Evolutionary conservation across 2,329 filamentous ascomycete genomes (phyloP), one percentile per base, ranked within the genome.

Genomic region (Colletotrichum eleusines): DNA sequence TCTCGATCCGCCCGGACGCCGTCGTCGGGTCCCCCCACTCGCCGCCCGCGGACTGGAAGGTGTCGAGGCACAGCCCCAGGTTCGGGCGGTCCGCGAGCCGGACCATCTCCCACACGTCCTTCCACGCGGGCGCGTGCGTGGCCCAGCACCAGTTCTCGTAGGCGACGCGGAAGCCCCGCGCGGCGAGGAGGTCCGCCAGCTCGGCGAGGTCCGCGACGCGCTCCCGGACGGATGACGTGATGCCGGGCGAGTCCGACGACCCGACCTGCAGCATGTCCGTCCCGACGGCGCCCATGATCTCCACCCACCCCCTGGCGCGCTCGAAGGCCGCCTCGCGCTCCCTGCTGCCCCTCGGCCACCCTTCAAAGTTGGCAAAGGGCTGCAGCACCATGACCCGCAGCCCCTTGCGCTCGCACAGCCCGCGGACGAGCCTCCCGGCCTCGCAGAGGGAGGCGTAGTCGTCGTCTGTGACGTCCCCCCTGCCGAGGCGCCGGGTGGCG

Each of bases 121-220:
- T 87, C 92, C 92, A 95, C 1, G 81, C 84, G 0, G 90, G 87
- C 0, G 91, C 90, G 59, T 89, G 87, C 0, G 91, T 93, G 0
- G 90, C 90, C 92, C 92, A 95, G 80, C 92, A 94, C 91, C 92
- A 94, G 76, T 94, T 94, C 80, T 95, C 92, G 74, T 94, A 95
- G 0, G 92, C 91, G 23, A 95, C 81, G 8, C 87, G 85, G 77
- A 89, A 88, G 0, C 85, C 84, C 57, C 88, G 84, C 28, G 83
- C 77, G 0, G 86, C 86, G 1, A 92, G 83, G 62, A 92, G 80
- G 65, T 92, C 89, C 2, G 88, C 89, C 8, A 95, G 82, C 67
- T 90, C 84, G 1, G 84, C 84, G 0, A 95, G 83, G 74, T 94
- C 91, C 0, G 79, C 76, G 0, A 91, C 87, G 26, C 92, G 84